These are phyloP conservation scores for Talaromyces rugulosus DNA, from an alignment of 2,329 filamentous ascomycete species.

Conservation along the genomic window DNA sequence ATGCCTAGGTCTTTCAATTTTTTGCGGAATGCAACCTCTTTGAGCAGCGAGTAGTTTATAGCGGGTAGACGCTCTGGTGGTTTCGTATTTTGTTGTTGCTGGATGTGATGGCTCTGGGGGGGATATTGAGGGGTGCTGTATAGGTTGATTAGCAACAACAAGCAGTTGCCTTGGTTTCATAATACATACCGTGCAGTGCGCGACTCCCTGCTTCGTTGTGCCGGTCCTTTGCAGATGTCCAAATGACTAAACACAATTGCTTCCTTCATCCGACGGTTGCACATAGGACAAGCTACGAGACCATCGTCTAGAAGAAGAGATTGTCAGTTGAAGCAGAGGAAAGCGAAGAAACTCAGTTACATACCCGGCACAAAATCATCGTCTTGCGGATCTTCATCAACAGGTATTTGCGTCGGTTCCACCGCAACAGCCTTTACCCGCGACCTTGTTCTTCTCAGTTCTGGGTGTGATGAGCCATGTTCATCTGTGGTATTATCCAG, in stretches of 20 bases:
- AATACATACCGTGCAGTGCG: slow-evolving; percentile 25
- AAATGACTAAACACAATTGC: slow-evolving; percentile 75
- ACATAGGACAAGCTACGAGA: slow-evolving; percentile 79
- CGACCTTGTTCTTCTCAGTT: slow-evolving; percentile 33
- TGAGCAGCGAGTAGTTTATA: slow-evolving; percentile 83
- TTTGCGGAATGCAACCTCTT: slow-evolving; percentile 69
- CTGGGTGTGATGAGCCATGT: slow-evolving; percentile 29
- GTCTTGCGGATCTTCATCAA: slow-evolving; percentile 39
- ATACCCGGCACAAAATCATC: slow-evolving; percentile 36
- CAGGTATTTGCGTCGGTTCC: slow-evolving; percentile 14
- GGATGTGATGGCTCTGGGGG: not conserved
- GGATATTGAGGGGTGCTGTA: slow-evolving; percentile 4
- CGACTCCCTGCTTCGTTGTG: slow-evolving; percentile 15
- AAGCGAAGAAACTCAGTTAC: not conserved
- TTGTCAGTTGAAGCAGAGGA: slow-evolving; percentile 15
- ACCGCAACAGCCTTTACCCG: slow-evolving; percentile 20
- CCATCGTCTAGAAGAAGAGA: slow-evolving; percentile 57
- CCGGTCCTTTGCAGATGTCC: slow-evolving; percentile 55
- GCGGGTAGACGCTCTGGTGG: slow-evolving; percentile 66
- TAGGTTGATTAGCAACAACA: not conserved
- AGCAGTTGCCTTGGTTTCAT: not conserved
- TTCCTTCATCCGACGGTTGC: slow-evolving; percentile 72
- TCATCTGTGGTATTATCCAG: slow-evolving; percentile 29
- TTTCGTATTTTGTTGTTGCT: slow-evolving; percentile 24
- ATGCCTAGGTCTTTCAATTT: slow-evolving; percentile 80